These are phyloP conservation scores for Citrus maxima DNA, from an alignment of 345 rosid genomes.

Conservation along the genomic window DNA sequence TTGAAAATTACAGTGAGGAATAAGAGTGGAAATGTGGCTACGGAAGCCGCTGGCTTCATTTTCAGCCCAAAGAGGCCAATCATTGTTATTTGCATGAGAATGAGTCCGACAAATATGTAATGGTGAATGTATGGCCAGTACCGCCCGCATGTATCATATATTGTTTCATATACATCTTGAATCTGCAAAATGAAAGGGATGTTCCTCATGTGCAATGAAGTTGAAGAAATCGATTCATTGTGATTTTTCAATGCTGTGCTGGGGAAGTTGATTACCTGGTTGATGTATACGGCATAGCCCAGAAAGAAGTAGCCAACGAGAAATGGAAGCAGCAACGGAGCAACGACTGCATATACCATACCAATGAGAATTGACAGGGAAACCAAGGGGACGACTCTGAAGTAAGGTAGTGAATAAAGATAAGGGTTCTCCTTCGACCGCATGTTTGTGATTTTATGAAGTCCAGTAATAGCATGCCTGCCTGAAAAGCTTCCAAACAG, in stretches of 20 bases:
- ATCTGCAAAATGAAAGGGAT: slow-evolving; percentile 38
- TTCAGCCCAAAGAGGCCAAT: slow-evolving; percentile 88
- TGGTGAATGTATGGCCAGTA: slow-evolving; percentile 88
- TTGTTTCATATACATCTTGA: slow-evolving; percentile 68
- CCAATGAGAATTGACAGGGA: slow-evolving; percentile 75
- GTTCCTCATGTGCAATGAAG: not conserved
- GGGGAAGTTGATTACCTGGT: slow-evolving; percentile 54
- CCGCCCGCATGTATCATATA: slow-evolving; percentile 72
- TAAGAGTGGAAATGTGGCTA: slow-evolving; percentile 72
- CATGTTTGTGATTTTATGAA: slow-evolving; percentile 38
- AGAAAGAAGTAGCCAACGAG: slow-evolving; percentile 75
- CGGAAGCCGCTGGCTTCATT: slow-evolving; percentile 81
- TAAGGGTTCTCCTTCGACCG: slow-evolving; percentile 57
- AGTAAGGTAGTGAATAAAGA: slow-evolving; percentile 73
- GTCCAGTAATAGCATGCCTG: slow-evolving; percentile 63
- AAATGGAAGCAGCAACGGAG: slow-evolving; percentile 81
- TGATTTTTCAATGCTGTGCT: not conserved
- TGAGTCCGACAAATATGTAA: slow-evolving; percentile 53
- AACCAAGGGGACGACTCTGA: slow-evolving; percentile 68
- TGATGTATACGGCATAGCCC: slow-evolving; percentile 75
- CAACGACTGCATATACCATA: slow-evolving; percentile 74
- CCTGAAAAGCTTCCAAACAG: slow-evolving; percentile 79
- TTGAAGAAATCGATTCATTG: not conserved
- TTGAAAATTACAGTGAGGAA: slow-evolving; percentile 67
- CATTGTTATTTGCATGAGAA: slow-evolving; percentile 92